Evolutionary conservation across 495 filamentous ascomycete genomes (phyloP).

Genomic region (Coniosporium apollinis): DNA sequence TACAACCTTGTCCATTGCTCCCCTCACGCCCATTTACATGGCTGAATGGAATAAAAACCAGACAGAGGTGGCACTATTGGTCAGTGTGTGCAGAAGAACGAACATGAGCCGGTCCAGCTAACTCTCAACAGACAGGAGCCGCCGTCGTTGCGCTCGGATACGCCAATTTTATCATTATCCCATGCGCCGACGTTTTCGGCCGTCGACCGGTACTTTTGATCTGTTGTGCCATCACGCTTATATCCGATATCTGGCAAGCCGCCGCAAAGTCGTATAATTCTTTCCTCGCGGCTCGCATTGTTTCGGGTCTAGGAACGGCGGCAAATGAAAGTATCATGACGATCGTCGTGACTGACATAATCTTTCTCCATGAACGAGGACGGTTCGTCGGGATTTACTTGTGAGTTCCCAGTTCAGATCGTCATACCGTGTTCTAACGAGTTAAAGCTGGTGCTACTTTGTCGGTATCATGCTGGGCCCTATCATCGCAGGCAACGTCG

Average conservation of each 20-base stretch:
- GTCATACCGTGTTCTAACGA: slow-evolving; percentile 10
- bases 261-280: slow-evolving; percentile 36
- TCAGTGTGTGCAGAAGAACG: slow-evolving; percentile 34
- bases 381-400: slow-evolving; percentile 43
- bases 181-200: slow-evolving; percentile 34
- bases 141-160: slow-evolving; percentile 39
- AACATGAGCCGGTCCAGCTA: slow-evolving; percentile 28
- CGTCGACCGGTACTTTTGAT: slow-evolving; percentile 36
- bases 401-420: slow-evolving; percentile 25
- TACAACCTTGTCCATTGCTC: slow-evolving; percentile 36
- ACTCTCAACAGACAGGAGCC: slow-evolving; percentile 34
- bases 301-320: slow-evolving; percentile 38
- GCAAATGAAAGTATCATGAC: slow-evolving; percentile 37
- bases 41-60: no score
- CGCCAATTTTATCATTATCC: slow-evolving; percentile 42
- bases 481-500: slow-evolving; percentile 40
- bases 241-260: slow-evolving; percentile 39
- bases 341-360: slow-evolving; percentile 43
- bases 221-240: slow-evolving; percentile 32
- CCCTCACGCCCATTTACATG: no score
- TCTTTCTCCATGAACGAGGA: slow-evolving; percentile 45
- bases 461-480: slow-evolving; percentile 29
- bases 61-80: slow-evolving; percentile 33
- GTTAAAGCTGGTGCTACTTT: slow-evolving; percentile 20
- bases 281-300: slow-evolving; percentile 38